A percentile compares a stretch with the other conserved stretches of the same genome.
These are phyloP conservation scores for Actinidia polygama DNA, from an alignment of 179 eudicot genomes.

Conservation along the genomic window DNA sequence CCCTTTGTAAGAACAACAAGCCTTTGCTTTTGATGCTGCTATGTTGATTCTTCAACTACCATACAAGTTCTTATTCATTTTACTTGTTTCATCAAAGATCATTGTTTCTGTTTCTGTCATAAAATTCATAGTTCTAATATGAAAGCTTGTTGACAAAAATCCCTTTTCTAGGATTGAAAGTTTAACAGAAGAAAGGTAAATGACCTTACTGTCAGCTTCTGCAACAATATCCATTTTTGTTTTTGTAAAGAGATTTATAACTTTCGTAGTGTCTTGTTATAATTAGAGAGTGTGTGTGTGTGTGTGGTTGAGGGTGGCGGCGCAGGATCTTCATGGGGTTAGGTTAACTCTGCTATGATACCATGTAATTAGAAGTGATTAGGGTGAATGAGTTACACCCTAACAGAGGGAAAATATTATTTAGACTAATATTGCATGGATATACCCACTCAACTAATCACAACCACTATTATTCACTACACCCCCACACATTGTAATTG, in stretches of 20 bases:
- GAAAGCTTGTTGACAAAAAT: too few species aligned
- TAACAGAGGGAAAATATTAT: too few species aligned
- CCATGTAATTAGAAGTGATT: too few species aligned
- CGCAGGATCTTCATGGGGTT: too few species aligned
- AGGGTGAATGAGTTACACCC: too few species aligned
- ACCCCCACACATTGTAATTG: too few species aligned
- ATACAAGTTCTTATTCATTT: background rate
- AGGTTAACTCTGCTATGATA: too few species aligned
- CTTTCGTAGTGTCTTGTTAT: background rate
- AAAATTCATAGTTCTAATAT: background rate
- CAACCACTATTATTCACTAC: too few species aligned
- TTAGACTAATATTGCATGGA: too few species aligned
- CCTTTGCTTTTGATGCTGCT: constrained; percentile 13
- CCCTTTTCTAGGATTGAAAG: background rate
- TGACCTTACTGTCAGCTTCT: background rate
- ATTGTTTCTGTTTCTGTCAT: background rate
- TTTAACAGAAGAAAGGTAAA: background rate
- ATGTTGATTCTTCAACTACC: constrained; percentile 13
- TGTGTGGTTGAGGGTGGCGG: too few species aligned
- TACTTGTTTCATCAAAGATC: constrained; percentile 9
- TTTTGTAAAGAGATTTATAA: background rate
- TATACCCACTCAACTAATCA: too few species aligned
- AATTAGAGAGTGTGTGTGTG: too few species aligned
- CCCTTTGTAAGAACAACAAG: constrained; percentile 12
- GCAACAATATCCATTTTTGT: background rate